Conservation (phyloP, 1,284 basidiomycete species). For the Gymnopus androsaceus region DNA sequence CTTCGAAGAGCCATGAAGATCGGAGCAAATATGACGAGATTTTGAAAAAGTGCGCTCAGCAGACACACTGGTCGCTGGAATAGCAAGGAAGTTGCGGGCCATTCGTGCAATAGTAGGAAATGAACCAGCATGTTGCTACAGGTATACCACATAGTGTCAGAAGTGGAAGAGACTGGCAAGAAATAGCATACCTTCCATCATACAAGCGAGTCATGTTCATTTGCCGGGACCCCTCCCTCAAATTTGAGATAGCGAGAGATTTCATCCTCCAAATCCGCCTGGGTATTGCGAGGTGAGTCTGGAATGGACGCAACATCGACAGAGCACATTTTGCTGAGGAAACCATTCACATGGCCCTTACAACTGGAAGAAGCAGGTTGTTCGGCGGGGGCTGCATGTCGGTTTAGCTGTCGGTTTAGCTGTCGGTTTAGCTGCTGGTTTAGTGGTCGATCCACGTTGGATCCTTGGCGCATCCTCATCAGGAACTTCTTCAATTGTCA, state of each 20-base stretch:
- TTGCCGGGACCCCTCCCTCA: conserved; percentile 4
- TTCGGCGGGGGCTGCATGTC: too few species aligned
- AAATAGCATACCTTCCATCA: conserved; percentile 22
- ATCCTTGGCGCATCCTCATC: too few species aligned
- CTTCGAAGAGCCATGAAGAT: conserved; percentile 30
- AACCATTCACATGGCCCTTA: too few species aligned
- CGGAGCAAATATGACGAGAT: conserved; percentile 31
- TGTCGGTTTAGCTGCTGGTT: too few species aligned
- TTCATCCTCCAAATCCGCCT: too few species aligned
- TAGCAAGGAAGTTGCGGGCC: conserved; percentile 22
- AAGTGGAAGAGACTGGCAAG: not conserved
- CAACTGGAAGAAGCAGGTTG: too few species aligned
- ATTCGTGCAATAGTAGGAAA: conserved; percentile 32
- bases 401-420: not conserved
- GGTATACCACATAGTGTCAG: not conserved
- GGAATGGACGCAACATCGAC: too few species aligned
- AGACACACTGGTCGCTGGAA: conserved; percentile 35
- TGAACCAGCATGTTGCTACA: conserved; percentile 16
- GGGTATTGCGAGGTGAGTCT: too few species aligned
- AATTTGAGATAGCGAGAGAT: too few species aligned
- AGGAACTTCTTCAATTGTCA: too few species aligned
- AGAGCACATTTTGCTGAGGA: too few species aligned
- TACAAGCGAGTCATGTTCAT: conserved; percentile 6
- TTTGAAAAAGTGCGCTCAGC: conserved; percentile 35
- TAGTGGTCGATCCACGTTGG: too few species aligned